Evolutionary conservation across 1,284 basidiomycete species (phyloP), one percentile per base, ranked within the genome.

Genomic region (Papiliotrema laurentii): DNA sequence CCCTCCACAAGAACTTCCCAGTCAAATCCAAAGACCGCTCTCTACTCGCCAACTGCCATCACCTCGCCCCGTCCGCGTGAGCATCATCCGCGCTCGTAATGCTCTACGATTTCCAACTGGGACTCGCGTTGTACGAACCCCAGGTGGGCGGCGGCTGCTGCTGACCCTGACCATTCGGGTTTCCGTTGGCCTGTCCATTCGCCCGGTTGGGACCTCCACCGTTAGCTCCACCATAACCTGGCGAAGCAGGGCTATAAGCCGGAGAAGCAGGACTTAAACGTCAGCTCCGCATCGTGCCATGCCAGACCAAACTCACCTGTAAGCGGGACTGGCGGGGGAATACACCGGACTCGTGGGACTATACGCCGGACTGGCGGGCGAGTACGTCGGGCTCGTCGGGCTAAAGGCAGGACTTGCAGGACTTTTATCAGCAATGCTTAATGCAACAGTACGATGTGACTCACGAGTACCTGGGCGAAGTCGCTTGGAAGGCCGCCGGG

Each of bases 311-410:
- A 46, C 50, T 53, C 41, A 53, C 48, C 56, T 58, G 58, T 67
- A 68, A 0, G 65, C 61, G 13, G 67, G 66, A 53, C 57, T 61
- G 14, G 68, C 51, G 6, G 68, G 66, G 21, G 61, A 64, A 50
- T 66, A 68, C 16, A 54, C 49, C 22, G 67, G 68, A 64, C 74
- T 88, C 83, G 70, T 62, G 11, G 72, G 73, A 11, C 65, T 90
- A 72, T 90, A 93, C 77, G 85, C 87, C 41, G 90, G 90, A 37
- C 87, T 89, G 1, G 88, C 80, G 0, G 89, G 88, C 1, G 87
- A 89, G 41, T 84, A 82, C 65, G 85, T 85, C 3, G 88, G 89
- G 31, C 86, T 89, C 5, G 88, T 82, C 0, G 89, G 87, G 25
- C 86, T 89, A 78, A 86, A 83, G 51, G 81, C 80, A 22, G 50